Percentiles rank a stretch among this genome's conserved stretches.
Conservation (phyloP, 192 early-diverging fungal species). For the Coemansia sp. region DNA sequence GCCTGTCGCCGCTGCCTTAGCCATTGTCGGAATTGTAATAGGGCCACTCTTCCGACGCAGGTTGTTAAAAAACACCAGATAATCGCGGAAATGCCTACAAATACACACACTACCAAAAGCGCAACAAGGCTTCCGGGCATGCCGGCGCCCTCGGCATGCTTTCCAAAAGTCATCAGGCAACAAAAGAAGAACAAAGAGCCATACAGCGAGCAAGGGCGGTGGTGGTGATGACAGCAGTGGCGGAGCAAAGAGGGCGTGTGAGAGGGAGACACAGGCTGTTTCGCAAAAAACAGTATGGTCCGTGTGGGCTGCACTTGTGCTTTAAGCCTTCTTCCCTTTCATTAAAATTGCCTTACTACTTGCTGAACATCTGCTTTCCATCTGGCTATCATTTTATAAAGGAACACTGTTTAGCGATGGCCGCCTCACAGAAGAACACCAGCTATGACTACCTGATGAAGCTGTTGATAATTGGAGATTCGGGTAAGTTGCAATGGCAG, state of each 20-base stretch:
- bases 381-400: no score
- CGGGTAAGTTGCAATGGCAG: conserved; percentile 62
- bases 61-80: conserved; percentile 56
- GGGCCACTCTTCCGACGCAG: conserved; percentile 40
- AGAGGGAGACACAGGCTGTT: no score
- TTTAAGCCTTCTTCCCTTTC: conserved; percentile 4
- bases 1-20: conserved; percentile 26
- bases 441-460: conserved; percentile 99
- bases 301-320: background rate
- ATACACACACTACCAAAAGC: conserved; percentile 36
- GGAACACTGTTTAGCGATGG: conserved; percentile 23
- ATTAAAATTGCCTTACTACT: background rate
- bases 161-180: background rate
- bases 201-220: background rate
- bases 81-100: conserved; percentile 44
- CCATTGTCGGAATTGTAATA: conserved; percentile 38
- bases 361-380: conserved; percentile 1
- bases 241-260: no score
- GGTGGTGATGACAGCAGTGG: no score
- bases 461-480: conserved; percentile 95
- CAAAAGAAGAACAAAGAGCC: background rate
- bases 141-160: background rate
- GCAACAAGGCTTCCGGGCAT: conserved; percentile 38
- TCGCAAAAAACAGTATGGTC: background rate
- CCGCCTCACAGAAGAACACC: conserved; percentile 73